These are phyloP conservation scores for Globisporangium polare DNA, from an alignment of 352 stramenopile genomes.

Conservation along the genomic window DNA sequence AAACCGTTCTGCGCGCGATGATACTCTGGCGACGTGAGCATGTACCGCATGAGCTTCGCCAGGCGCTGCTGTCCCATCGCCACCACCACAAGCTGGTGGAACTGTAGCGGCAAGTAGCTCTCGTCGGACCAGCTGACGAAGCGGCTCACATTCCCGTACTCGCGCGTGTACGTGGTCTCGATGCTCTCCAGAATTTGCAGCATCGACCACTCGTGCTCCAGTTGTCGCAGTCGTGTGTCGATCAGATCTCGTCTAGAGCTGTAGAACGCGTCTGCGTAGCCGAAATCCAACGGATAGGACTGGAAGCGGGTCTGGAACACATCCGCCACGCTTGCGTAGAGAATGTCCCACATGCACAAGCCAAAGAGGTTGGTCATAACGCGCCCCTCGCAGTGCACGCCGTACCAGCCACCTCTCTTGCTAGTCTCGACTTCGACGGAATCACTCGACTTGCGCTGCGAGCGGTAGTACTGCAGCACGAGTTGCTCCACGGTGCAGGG, in stretches of 20 bases:
- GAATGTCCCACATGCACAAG: conserved; percentile 86
- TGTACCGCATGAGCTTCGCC: conserved; percentile 48
- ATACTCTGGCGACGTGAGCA: conserved; percentile 64
- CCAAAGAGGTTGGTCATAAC: conserved; percentile 76
- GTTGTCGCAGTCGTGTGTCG: conserved; percentile 35
- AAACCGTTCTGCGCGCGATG: conserved; percentile 72
- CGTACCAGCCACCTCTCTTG: conserved; percentile 64
- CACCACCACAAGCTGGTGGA: conserved; percentile 47
- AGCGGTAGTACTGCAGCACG: conserved; percentile 73
- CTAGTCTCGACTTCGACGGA: not conserved
- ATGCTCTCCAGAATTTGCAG: conserved; percentile 40
- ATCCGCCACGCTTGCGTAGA: conserved; percentile 74
- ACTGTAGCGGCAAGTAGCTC: conserved; percentile 28
- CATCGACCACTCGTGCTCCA: conserved; percentile 37
- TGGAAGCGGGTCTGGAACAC: conserved; percentile 89
- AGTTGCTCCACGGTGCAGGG: conserved; percentile 83
- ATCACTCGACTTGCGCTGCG: conserved; percentile 16
- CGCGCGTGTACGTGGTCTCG: conserved; percentile 26
- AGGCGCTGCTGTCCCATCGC: conserved; percentile 42
- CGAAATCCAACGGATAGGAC: conserved; percentile 64
- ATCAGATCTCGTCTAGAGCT: conserved; percentile 34
- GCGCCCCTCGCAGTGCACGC: conserved; percentile 79
- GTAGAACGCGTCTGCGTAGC: conserved; percentile 55
- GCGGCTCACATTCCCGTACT: conserved; percentile 53
- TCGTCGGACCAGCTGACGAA: conserved; percentile 59